Evolutionary conservation across 2,329 filamentous ascomycete genomes (phyloP), one percentile per base, ranked within the genome.

Genomic region (Aureobasidium sp.): DNA sequence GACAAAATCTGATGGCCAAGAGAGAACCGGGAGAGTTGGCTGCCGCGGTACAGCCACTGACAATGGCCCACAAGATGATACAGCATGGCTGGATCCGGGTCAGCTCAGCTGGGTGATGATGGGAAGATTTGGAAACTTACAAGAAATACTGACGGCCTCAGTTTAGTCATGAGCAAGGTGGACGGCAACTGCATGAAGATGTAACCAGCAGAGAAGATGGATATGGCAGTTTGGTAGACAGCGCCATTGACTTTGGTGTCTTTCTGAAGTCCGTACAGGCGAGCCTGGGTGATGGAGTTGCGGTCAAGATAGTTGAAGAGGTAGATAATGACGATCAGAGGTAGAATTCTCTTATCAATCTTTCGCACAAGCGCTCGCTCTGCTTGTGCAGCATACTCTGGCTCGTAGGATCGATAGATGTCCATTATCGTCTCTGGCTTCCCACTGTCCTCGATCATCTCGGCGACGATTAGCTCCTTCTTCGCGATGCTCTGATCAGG

Each of bases 301-400:
- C 72, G 43, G 69, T 90, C 87, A 16, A 91, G 78, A 76, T 93
- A 94, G 79, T 94, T 93, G 80, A 92, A 83, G 75, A 94, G 92
- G 73, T 93, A 94, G 81, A 94, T 92, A 69, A 93, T 75, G 56
- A 94, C 88, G 65, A 94, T 81, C 79, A 89, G 89, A 0, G 91
- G 90, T 66, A 93, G 81, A 76, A 94, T 67, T 60, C 91, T 85
- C 25, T 85, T 71, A 74, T 94, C 92, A 64, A 94, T 89, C 79
- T 93, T 94, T 70, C 89, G 86, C 74, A 90, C 86, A 72, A 94
- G 80, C 25, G 78, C 82, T 60, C 77, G 81, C 73, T 93, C 90
- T 33, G 60, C 48, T 36, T 50, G 53, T 16, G 33, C 43, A 38
- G 66, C 40, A 13, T 69, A 50, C 36, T 64, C 67, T 27, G 51